Evolutionary conservation across 1,139 yeast species (phyloP), one percentile per base, ranked within the genome.

Genomic region (Kodamaea ohmeri): DNA sequence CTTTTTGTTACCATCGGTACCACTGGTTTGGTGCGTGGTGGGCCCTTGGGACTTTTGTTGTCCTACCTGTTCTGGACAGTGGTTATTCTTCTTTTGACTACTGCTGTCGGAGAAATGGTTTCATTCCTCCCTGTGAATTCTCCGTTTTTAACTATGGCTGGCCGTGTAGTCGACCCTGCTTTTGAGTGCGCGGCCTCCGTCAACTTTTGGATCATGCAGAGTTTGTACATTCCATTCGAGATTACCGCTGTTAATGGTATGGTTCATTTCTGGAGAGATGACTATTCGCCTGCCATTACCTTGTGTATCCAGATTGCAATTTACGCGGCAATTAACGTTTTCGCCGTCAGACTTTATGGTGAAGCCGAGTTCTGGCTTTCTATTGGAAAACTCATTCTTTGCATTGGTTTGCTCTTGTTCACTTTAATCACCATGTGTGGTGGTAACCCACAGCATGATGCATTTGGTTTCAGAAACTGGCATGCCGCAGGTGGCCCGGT

Each of bases 341-440:
- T 83, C 49, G 89, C 92, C 0, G 95, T 87, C 28, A 69, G 71
- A 42, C 66, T 73, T 39, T 87, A 82, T 54, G 95, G 95, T 27
- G 95, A 86, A 55, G 61, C 76, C 35, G 95, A 86, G 59, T 86
- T 85, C 55, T 84, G 90, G 90, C 63, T 85, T 22, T 78, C 90
- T 4, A 67, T 86, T 36, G 83, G 85, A 36, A 87, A 87, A 58
- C 78, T 86, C 34, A 48, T 84, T 2, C 65, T 86, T 33, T 85
- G 88, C 37, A 58, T 82, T 32, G 95, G 94, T 0, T 69, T 87
- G 32, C 76, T 86, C 47, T 51, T 80, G 24, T 86, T 84, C 63
- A 83, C 92, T 0, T 78, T 86, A 45, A 55, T 86, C 44, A 80
- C 89, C 11, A 86, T 86, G 95, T 76, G 83, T 40, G 96, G 96